phyloP scores from a whole-genome alignment of 768 basidiomycete genomes.

The Trametes gibbosa region DNA sequence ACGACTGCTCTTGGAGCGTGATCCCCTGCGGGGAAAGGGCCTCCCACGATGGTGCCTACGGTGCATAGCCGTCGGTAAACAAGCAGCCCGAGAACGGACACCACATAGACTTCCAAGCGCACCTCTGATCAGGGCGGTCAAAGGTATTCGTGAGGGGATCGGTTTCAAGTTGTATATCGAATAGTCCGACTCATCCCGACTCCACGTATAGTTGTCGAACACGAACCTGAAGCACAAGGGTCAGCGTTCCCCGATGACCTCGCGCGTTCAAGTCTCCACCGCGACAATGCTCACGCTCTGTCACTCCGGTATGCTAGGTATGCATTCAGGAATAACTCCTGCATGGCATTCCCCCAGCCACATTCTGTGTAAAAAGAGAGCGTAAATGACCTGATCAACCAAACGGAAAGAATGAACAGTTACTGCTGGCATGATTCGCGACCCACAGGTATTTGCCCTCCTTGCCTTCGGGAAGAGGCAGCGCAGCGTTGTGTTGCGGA shows the following conservation, averaged over 20 bases:
- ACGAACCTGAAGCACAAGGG: constrained; percentile 35
- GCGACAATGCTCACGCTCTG: constrained; percentile 34
- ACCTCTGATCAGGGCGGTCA: constrained; percentile 53
- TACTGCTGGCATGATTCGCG: constrained; percentile 46
- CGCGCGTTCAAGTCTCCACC: not conserved
- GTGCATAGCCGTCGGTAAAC: not conserved
- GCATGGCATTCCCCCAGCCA: constrained; percentile 42
- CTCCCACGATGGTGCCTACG: constrained; percentile 42
- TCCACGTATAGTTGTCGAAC: constrained; percentile 58
- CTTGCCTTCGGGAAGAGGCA: constrained; percentile 40
- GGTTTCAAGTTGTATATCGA: constrained; percentile 44
- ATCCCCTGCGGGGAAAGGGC: constrained; percentile 33
- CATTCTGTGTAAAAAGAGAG: too few species aligned
- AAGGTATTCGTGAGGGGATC: constrained; percentile 51
- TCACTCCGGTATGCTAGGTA: constrained; percentile 34
- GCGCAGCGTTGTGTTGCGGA: constrained; percentile 42
- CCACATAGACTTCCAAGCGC: constrained; percentile 3
- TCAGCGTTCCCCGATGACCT: not conserved
- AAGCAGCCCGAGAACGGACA: not conserved
- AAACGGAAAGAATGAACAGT: constrained; percentile 8
- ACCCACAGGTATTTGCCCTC: constrained; percentile 46
- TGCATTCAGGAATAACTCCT: constrained; percentile 35
- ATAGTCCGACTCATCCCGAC: constrained; percentile 35
- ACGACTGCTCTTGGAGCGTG: constrained; percentile 35
- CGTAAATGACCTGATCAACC: not conserved